Base-by-base conservation (phyloP, 140 eudicot species). In the Senecio squalidus region DNA sequence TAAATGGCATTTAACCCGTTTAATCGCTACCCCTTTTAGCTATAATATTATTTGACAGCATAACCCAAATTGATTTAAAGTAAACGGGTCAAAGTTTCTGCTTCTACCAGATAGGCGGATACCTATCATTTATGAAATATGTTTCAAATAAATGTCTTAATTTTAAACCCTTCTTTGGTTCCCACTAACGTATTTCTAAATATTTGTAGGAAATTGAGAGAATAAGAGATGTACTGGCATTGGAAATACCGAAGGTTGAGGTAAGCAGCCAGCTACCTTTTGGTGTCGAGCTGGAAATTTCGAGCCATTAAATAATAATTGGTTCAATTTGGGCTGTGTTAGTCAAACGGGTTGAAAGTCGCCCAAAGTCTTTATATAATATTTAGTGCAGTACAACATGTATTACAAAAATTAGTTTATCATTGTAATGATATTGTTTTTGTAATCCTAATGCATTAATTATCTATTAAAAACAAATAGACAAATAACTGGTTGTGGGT, bases 191-290 rank as follows among this genome's bases (percentile, higher is more conserved):
- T 72, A 26, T 56, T 20, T 45, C 9, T 43, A n/a, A 11, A 67
- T 59, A 61, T 54, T 55, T 73, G 34, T 62, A 88, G 96, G 88
- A 78, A 55, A 74, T 73, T 18, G 85, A 81, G 66, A 82, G 82
- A 71, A 83, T 88, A 36, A 82, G 74, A 60, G 53, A 23, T 59
- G 75, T 55, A 47, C 59, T 88, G 63, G 83, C 70, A 62, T 79
- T 65, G 74, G 95, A 88, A 80, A 77, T 84, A 58, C 88, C 79
- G 58, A 84, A 76, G 62, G 73, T 81, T 27, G 94, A 88, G 95
- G 96, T 84, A 82, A n/a, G n/a, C 46, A 31, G 46, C 74, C 56
- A 41, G 57, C 48, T n/a, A 23, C 31, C 58, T 67, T 41, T 26
- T 33, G 40, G 14, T 38, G 44, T 26, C n/a, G n/a, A n/a, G n/a